These are phyloP conservation scores for Rubia peregrina DNA, from an alignment of 305 asterid species.

Conservation along the genomic window DNA sequence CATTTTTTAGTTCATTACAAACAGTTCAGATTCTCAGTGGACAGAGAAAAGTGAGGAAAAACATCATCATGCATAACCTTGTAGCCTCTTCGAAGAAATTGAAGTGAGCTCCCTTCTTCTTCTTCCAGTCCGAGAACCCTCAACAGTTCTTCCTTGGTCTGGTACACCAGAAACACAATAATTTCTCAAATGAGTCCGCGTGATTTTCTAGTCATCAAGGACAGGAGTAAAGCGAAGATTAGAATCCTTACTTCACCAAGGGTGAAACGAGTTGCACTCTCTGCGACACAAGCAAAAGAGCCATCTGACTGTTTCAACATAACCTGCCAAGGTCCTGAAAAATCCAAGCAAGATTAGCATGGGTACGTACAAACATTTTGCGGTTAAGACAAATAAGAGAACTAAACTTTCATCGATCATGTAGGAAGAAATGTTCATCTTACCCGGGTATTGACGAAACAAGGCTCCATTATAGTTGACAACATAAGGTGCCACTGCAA, in stretches of 20 bases:
- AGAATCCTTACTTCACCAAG: constrained; percentile 62
- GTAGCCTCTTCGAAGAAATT: constrained; percentile 92
- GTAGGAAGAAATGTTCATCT: constrained; percentile 17
- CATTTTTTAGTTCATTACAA: constrained; percentile 14
- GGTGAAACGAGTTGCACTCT: constrained; percentile 76
- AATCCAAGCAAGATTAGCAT: constrained; percentile 6
- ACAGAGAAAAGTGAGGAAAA: not conserved
- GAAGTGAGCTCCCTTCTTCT: constrained; percentile 88
- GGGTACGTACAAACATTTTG: not conserved
- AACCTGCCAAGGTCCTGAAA: constrained; percentile 97
- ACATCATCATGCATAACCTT: constrained; percentile 40
- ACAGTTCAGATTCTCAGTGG: not conserved
- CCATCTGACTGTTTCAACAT: constrained; percentile 90
- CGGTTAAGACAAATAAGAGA: too few species aligned
- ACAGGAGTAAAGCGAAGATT: constrained; percentile 5
- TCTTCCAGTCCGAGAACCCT: constrained; percentile 87
- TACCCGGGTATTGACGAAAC: constrained; percentile 92
- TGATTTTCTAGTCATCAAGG: constrained; percentile 8
- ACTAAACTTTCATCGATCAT: not conserved
- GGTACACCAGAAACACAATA: constrained; percentile 20
- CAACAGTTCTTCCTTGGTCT: constrained; percentile 95
- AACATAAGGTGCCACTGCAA: constrained; percentile 92
- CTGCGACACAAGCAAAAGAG: constrained; percentile 94
- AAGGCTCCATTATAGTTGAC: constrained; percentile 89
- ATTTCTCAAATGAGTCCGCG: constrained; percentile 7